Base-by-base conservation (phyloP, 495 filamentous ascomycete species). In the Penicillium desertorum region DNA sequence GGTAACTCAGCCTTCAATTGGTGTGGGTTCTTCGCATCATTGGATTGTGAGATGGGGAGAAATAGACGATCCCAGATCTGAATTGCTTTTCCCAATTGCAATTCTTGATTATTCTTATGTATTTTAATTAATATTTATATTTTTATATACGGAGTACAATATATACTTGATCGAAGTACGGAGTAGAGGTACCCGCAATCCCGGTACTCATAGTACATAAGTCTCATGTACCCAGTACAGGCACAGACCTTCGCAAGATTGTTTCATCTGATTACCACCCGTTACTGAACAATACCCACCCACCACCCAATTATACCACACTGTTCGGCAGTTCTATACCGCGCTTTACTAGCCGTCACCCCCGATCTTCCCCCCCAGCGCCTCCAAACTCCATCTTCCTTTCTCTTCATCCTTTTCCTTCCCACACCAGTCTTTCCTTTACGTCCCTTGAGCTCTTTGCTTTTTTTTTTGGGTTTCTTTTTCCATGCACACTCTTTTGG, bases 351-450 rank as follows among this genome's bases (percentile, higher is more conserved):
- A 47, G 49, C 57, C 61, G 50, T 54, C 51, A 45, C 60, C 45
- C 41, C 25, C 52, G 41, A 41, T 50, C 19, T 54, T 58, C 54
- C 57, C 51, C 51, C 51, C 45, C 64, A 51, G 59, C 54, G 65
- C 48, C 59, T 53, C 50, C 50, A 42, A 52, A 32, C 47, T 60
- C 48, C 54, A 42, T 41, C 32, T 59, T 59, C 34, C 45, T 52
- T 58, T 64, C 48, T 56, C 52, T 62, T 54, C 47, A 49, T 57
- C 44, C 45, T 60, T 62, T 54, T 41, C 42, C 54, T 51, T 36
- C 45, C n/a, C 44, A 58, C 50, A 41, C 50, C 50, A 53, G 51
- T 53, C 53, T 47, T 36, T 36, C 32, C 53, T 55, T 47, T 46
- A 55, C 52, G n/a, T 36, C 37, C 16, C 53, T 54, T 54, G 22